Conservation (phyloP, 1,284 basidiomycete genomes). For the Pholiota adiposa region DNA sequence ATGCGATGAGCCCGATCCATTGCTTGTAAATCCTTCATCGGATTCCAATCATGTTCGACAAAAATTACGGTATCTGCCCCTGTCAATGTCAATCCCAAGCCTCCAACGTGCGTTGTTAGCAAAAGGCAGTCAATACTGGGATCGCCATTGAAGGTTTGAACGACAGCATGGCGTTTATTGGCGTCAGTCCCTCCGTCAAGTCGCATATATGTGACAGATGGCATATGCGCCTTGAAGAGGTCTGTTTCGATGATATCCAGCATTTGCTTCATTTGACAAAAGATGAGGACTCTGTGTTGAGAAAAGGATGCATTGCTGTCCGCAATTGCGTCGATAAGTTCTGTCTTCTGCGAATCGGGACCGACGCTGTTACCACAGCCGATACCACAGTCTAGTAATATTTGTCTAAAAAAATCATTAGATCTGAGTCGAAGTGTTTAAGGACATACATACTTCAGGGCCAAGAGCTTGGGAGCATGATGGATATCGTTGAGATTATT, state of each 20-base stretch:
- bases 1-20: conserved; percentile 99
- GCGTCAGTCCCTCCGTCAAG: conserved; percentile 92
- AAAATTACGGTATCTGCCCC: conserved; percentile 99
- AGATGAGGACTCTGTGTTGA: conserved; percentile 97
- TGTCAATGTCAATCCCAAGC: conserved; percentile 94
- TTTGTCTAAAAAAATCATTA: conserved; percentile 64
- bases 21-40: conserved; percentile 99
- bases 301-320: conserved; percentile 71
- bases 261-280: conserved; percentile 99
- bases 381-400: conserved; percentile 94
- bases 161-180: conserved; percentile 91
- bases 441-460: conserved; percentile 69
- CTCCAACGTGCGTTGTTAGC: conserved; percentile 96
- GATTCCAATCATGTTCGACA: conserved; percentile 99
- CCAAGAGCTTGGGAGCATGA: conserved; percentile 94
- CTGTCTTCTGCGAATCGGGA: conserved; percentile 63
- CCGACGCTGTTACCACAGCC: conserved; percentile 62
- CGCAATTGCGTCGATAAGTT: conserved; percentile 61
- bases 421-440: conserved; percentile 5
- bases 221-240: conserved; percentile 92
- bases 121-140: conserved; percentile 97
- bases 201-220: conserved; percentile 96
- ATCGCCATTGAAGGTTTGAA: conserved; percentile 98
- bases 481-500: conserved; percentile 76
- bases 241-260: conserved; percentile 96